A percentile compares a stretch with the other conserved stretches of the same genome.
Conservation (phyloP, 2,329 filamentous ascomycete species). For the Calonectria pauciramosa region DNA sequence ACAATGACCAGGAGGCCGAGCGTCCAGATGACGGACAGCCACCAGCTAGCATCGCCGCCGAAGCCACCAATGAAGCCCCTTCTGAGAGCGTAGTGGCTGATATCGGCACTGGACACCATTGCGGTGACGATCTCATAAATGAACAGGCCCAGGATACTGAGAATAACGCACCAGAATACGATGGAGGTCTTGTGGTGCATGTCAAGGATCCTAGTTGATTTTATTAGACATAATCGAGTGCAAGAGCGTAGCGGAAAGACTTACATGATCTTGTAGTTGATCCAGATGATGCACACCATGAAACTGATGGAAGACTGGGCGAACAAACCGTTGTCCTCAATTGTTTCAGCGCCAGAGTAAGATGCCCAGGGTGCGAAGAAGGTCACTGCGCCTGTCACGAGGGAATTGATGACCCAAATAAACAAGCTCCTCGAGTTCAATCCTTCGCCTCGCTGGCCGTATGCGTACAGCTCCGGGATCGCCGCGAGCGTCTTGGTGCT, state of each 20-base stretch:
- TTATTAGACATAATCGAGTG: conserved; percentile 28
- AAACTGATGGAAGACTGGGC: conserved; percentile 81
- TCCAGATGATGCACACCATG: conserved; percentile 77
- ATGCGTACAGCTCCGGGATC: conserved; percentile 90
- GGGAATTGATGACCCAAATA: conserved; percentile 83
- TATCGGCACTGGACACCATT: conserved; percentile 67
- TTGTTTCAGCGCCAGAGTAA: conserved; percentile 62
- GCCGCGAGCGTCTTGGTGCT: conserved; percentile 86
- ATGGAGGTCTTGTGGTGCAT: conserved; percentile 81
- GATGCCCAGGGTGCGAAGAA: conserved; percentile 74
- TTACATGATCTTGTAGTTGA: conserved; percentile 82
- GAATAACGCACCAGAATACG: conserved; percentile 68
- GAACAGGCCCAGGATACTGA: conserved; percentile 77
- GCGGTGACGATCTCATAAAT: conserved; percentile 82
- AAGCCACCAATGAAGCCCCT: conserved; percentile 75
- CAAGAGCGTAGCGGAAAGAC: conserved; percentile 46
- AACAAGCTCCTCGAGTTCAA: conserved; percentile 82
- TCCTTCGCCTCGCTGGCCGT: conserved; percentile 79
- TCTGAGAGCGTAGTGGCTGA: conserved; percentile 75
- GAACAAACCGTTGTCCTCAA: conserved; percentile 79
- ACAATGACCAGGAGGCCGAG: background rate
- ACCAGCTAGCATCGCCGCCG: conserved; percentile 80
- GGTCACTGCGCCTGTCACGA: conserved; percentile 78
- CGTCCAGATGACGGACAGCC: conserved; percentile 40
- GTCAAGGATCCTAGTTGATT: conserved; percentile 71